Conservation (phyloP, 768 basidiomycete species). For the Pleurotus sapidus region DNA sequence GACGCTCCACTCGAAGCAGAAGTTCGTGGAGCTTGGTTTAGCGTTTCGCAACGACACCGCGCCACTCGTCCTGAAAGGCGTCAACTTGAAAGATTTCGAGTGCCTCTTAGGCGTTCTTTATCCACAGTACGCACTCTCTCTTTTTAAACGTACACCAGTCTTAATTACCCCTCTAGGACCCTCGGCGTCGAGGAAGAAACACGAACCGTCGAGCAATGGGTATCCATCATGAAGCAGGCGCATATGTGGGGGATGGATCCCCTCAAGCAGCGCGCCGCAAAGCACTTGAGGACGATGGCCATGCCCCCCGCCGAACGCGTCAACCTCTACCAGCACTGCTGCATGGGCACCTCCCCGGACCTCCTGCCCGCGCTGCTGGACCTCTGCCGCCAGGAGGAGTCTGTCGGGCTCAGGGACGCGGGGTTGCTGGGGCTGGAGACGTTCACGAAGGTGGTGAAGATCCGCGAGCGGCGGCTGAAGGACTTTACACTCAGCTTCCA, state of each 20-base stretch:
- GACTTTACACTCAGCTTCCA: too few relatives aligned
- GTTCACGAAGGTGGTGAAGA: not conserved
- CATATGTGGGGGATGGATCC: not conserved
- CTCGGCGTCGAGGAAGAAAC: not conserved
- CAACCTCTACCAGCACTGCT: not conserved
- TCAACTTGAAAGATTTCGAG: not conserved
- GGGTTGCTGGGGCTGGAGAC: constrained; percentile 1
- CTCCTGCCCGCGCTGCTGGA: not conserved
- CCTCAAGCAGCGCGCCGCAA: not conserved
- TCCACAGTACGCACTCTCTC: not conserved
- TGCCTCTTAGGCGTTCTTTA: constrained; percentile 1
- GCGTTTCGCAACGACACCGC: not conserved
- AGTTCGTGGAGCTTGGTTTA: not conserved
- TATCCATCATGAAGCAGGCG: constrained; percentile 3
- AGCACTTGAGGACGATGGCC: not conserved
- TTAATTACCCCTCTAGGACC: not conserved
- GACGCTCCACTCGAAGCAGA: not conserved
- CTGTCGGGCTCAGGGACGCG: not conserved
- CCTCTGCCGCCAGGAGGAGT: not conserved
- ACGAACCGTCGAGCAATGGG: not conserved
- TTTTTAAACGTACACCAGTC: not conserved
- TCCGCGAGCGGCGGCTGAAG: not conserved
- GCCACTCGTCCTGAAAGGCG: not conserved
- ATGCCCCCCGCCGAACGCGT: not conserved
- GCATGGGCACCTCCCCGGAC: not conserved